phyloP scores from a whole-genome alignment of 2,329 filamentous ascomycete genomes.

The Fusarium equiseti region DNA sequence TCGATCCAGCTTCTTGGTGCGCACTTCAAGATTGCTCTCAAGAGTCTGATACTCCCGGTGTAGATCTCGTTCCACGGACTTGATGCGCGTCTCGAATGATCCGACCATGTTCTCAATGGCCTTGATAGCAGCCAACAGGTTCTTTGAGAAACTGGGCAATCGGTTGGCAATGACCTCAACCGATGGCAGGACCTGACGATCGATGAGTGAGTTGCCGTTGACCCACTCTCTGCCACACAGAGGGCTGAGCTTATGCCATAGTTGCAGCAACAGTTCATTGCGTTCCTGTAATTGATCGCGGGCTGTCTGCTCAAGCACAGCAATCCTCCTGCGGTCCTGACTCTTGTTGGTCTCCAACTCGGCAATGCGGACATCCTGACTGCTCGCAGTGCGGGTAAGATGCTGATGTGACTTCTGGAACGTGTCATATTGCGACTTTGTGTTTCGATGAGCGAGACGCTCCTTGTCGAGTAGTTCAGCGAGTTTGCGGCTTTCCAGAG shows the following conservation, averaged over 20 bases:
- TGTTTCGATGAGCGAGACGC: constrained; percentile 83
- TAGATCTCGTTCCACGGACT: constrained; percentile 88
- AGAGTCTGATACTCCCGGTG: constrained; percentile 90
- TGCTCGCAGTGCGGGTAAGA: constrained; percentile 84
- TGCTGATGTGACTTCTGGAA: constrained; percentile 89
- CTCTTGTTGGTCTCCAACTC: constrained; percentile 87
- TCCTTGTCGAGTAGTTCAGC: constrained; percentile 93
- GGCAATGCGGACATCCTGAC: constrained; percentile 84
- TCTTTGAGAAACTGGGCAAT: constrained; percentile 89
- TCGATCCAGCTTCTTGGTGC: constrained; percentile 87
- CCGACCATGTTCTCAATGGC: constrained; percentile 84
- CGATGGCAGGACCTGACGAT: constrained; percentile 83
- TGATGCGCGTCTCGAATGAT: constrained; percentile 83
- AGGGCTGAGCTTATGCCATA: constrained; percentile 89
- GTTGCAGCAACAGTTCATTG: constrained; percentile 85
- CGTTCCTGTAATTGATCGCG: constrained; percentile 90
- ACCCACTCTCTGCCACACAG: constrained; percentile 94
- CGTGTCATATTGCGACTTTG: constrained; percentile 88
- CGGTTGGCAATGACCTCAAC: constrained; percentile 88
- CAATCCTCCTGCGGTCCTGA: constrained; percentile 81
- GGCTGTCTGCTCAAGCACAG: constrained; percentile 80
- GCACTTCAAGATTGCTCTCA: constrained; percentile 82
- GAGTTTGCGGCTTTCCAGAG: constrained; percentile 85
- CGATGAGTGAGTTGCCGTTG: constrained; percentile 88
- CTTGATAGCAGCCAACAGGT: constrained; percentile 87